A percentile compares a stretch with the other conserved stretches of the same genome.
phyloP scores from a whole-genome alignment of 2,329 filamentous ascomycete genomes.

The Achaetomium macrosporum region DNA sequence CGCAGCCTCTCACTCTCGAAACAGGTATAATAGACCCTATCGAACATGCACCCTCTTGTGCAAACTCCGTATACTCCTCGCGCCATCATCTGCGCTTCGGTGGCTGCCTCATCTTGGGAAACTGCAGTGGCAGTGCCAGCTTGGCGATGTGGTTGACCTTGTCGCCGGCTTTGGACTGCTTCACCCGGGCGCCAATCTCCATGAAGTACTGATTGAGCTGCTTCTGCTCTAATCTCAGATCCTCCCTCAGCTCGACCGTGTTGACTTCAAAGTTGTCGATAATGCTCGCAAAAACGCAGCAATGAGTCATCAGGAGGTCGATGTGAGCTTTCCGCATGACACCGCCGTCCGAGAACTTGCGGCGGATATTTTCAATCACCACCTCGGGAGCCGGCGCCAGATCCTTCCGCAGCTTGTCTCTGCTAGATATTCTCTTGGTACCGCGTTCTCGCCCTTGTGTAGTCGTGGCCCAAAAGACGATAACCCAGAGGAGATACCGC shows the following conservation, averaged over 20 bases:
- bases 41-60: background rate
- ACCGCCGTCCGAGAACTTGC: constrained; percentile 60
- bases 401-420: constrained; percentile 55
- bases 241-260: constrained; percentile 62
- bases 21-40: background rate
- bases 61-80: background rate
- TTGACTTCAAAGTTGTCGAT: constrained; percentile 70
- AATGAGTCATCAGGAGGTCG: constrained; percentile 67
- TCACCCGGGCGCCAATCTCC: constrained; percentile 68
- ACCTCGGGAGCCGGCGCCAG: constrained; percentile 54
- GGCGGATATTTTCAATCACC: constrained; percentile 60
- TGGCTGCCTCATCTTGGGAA: constrained; percentile 57
- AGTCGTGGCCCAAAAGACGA: constrained; percentile 46
- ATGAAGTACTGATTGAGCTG: constrained; percentile 65
- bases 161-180: constrained; percentile 54
- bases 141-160: constrained; percentile 55
- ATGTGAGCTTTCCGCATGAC: constrained; percentile 65
- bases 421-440: constrained; percentile 48
- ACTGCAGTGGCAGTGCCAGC: constrained; percentile 71
- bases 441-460: constrained; percentile 43
- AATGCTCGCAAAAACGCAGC: constrained; percentile 64
- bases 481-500: constrained; percentile 53
- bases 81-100: constrained; percentile 23
- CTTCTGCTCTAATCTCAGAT: constrained; percentile 66
- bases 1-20: no score